These are phyloP conservation scores for Chlorophyllum brunneum DNA, from an alignment of 768 basidiomycete species.

Conservation along the genomic window DNA sequence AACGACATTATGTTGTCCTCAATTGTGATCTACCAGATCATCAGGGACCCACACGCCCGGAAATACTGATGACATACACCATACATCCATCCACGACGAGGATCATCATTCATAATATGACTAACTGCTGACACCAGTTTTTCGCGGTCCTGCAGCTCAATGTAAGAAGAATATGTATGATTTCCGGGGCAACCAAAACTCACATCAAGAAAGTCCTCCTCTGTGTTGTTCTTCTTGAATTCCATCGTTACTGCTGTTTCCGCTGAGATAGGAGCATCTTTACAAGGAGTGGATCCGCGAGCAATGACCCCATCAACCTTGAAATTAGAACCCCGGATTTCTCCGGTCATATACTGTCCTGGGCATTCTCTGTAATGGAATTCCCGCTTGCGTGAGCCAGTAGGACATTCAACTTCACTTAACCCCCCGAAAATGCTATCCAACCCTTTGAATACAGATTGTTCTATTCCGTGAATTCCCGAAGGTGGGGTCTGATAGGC, in stretches of 20 bases:
- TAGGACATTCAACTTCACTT: too few species aligned
- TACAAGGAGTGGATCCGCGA: background rate
- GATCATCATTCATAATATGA: constrained; percentile 7
- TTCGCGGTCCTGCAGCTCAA: background rate
- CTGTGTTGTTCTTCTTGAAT: background rate
- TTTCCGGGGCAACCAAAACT: background rate
- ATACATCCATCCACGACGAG: background rate
- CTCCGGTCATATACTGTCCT: background rate
- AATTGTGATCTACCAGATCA: background rate
- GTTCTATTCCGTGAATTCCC: background rate
- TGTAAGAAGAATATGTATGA: background rate
- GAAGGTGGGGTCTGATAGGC: background rate
- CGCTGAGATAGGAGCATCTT: background rate
- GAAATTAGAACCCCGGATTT: background rate
- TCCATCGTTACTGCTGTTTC: background rate
- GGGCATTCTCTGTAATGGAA: background rate
- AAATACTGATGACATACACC: background rate
- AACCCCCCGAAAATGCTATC: background rate
- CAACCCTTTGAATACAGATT: background rate
- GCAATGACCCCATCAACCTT: background rate
- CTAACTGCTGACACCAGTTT: background rate
- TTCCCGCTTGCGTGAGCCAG: background rate
- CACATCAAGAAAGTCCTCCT: background rate
- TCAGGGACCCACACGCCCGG: background rate
- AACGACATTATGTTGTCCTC: constrained; percentile 1